Evolutionary conservation across 345 rosid species (phyloP).

Genomic region (Arabidopsis arenosa): DNA sequence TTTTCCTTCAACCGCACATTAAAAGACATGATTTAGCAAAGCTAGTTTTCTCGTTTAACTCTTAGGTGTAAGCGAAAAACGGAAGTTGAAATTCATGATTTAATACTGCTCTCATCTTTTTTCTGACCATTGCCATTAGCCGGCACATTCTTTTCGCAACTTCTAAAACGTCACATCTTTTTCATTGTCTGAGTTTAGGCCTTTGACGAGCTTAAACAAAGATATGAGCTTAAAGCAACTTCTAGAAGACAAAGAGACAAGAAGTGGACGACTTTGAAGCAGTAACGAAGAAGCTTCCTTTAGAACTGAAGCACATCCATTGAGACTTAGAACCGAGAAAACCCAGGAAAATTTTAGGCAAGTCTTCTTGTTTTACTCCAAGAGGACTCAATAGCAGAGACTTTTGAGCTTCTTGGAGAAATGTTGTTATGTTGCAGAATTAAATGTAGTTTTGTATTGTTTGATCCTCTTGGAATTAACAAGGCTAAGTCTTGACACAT

Average conservation of each 20-base stretch:
- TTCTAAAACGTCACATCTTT: background rate
- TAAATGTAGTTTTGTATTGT: conserved; percentile 19
- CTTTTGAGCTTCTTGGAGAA: conserved; percentile 20
- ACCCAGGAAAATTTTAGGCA: conserved; percentile 29
- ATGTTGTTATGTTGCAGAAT: conserved; percentile 20
- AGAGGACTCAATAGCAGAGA: conserved; percentile 28
- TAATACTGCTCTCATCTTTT: background rate
- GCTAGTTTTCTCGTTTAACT: conserved; percentile 2
- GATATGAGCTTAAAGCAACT: background rate
- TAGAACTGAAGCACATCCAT: conserved; percentile 21
- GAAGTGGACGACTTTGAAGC: conserved; percentile 2
- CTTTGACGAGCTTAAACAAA: conserved; percentile 11
- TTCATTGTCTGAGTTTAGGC: background rate
- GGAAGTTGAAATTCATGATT: background rate
- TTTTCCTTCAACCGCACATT: background rate
- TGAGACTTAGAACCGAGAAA: background rate
- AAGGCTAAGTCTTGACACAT: conserved; percentile 25
- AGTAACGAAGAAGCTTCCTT: conserved; percentile 4
- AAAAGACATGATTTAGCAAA: conserved; percentile 21
- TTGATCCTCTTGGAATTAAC: conserved; percentile 9
- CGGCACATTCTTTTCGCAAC: conserved; percentile 8
- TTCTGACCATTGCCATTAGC: conserved; percentile 4
- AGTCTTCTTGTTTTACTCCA: conserved; percentile 36
- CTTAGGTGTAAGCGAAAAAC: conserved; percentile 6
- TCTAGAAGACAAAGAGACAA: conserved; percentile 24